Percentiles rank a stretch among this genome's conserved stretches.
These are phyloP conservation scores for Byssothecium circinans DNA, from an alignment of 2,329 filamentous ascomycete genomes.

Conservation along the genomic window DNA sequence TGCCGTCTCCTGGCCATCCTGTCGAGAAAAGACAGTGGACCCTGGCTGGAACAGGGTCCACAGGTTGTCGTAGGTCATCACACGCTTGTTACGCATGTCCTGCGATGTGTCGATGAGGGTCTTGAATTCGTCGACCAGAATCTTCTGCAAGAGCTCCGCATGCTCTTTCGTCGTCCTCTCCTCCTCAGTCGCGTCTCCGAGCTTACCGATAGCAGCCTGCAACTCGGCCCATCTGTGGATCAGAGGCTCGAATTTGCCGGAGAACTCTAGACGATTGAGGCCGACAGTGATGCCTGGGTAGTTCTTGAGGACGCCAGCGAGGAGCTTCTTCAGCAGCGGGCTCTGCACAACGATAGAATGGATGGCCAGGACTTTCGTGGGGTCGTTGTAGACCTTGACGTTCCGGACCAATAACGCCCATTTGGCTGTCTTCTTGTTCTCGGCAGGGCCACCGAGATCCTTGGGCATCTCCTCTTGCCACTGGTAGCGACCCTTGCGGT, in stretches of 20 bases:
- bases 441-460: constrained; percentile 47
- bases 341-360: constrained; percentile 68
- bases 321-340: constrained; percentile 61
- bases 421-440: constrained; percentile 63
- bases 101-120: constrained; percentile 44
- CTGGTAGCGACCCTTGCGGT: constrained; percentile 37
- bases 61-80: constrained; percentile 48
- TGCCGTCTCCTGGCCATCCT: constrained; percentile 43
- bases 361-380: constrained; percentile 62
- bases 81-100: constrained; percentile 44
- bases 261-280: constrained; percentile 65
- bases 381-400: constrained; percentile 50
- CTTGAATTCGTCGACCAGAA: constrained; percentile 47
- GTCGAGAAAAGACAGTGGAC: constrained; percentile 30
- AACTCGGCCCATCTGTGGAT: constrained; percentile 64
- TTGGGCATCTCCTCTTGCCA: constrained; percentile 41
- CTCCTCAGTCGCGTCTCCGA: constrained; percentile 30
- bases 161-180: constrained; percentile 41
- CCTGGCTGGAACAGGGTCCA: constrained; percentile 51
- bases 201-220: constrained; percentile 27
- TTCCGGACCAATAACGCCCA: constrained; percentile 54
- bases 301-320: constrained; percentile 58
- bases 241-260: constrained; percentile 63
- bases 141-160: constrained; percentile 41
- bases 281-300: constrained; percentile 65